A percentile compares a stretch with the other conserved stretches of the same genome.
These are phyloP conservation scores for Gomphus sp. DNA, from an alignment of 1,284 basidiomycete genomes.

Conservation along the genomic window DNA sequence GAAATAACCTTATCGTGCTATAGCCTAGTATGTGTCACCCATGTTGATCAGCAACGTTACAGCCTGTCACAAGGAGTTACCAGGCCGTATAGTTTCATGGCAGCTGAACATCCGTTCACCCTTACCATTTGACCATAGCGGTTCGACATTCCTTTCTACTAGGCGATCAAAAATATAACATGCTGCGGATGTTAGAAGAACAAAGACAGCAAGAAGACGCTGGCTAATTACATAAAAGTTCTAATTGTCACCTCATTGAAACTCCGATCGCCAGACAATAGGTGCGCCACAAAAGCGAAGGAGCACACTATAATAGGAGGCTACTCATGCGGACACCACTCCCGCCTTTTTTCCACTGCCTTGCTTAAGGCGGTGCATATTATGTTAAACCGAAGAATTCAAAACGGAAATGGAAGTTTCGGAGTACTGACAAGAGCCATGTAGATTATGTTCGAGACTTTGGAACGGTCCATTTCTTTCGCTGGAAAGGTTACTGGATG, in stretches of 20 bases:
- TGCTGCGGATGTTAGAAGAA: too few relatives aligned
- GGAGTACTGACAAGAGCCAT: slow-evolving; percentile 9
- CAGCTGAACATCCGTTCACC: too few relatives aligned
- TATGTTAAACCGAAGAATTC: slow-evolving; percentile 34
- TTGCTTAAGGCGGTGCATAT: not conserved
- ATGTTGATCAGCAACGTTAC: too few relatives aligned
- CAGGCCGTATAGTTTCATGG: too few relatives aligned
- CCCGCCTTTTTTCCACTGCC: not conserved
- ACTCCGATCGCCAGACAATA: not conserved
- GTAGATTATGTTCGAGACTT: slow-evolving; percentile 41
- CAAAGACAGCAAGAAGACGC: not conserved
- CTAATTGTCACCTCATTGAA: not conserved
- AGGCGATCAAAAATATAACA: too few relatives aligned
- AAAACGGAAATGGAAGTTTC: slow-evolving; percentile 30
- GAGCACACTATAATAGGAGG: not conserved
- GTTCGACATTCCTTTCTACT: too few relatives aligned
- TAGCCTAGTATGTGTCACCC: too few relatives aligned
- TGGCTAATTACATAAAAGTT: not conserved
- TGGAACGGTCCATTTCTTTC: slow-evolving; percentile 35
- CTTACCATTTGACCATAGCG: too few relatives aligned
- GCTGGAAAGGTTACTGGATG: slow-evolving; percentile 40
- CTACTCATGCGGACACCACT: not conserved
- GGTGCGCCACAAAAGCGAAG: not conserved
- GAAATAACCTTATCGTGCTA: too few relatives aligned
- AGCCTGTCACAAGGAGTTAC: too few relatives aligned